Evolutionary conservation across 2,329 filamentous ascomycete species (phyloP).

Genomic region (Knoxdaviesia capensis): DNA sequence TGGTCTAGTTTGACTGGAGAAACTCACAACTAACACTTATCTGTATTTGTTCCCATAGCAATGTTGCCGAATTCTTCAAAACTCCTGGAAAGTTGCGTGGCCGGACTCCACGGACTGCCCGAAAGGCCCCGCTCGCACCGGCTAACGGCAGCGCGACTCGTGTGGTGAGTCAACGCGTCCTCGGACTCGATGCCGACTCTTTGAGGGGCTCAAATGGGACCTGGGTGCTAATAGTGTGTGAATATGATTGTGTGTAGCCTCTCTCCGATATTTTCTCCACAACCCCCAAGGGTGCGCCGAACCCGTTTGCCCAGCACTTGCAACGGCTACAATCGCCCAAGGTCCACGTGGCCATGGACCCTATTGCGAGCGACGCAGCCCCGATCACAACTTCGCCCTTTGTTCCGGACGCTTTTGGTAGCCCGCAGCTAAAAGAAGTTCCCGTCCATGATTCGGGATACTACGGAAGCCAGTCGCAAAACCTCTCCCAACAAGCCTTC

Average conservation of each 20-base stretch:
- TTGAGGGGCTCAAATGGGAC: too few relatives aligned
- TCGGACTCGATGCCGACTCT: too few relatives aligned
- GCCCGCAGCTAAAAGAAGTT: neutral
- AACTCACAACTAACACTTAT: neutral
- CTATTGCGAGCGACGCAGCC: too few relatives aligned
- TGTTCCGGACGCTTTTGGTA: neutral
- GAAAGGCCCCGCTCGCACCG: constrained; percentile 20
- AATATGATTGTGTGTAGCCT: constrained; percentile 19
- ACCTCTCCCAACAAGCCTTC: neutral
- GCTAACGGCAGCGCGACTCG: too few relatives aligned
- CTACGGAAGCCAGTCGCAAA: constrained; percentile 38
- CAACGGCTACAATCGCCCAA: too few relatives aligned
- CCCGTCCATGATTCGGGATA: constrained; percentile 44
- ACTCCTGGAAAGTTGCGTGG: constrained; percentile 68
- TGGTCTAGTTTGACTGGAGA: too few relatives aligned
- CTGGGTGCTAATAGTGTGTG: too few relatives aligned
- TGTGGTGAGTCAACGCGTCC: too few relatives aligned
- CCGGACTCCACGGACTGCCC: constrained; percentile 55
- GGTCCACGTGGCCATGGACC: too few relatives aligned
- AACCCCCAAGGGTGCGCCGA: constrained; percentile 31
- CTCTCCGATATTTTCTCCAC: constrained; percentile 38
- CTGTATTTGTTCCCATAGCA: constrained; percentile 28
- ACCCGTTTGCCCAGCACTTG: constrained; percentile 29
- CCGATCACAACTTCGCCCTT: too few relatives aligned
- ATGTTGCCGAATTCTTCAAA: constrained; percentile 90